Evolutionary conservation across 345 rosid species (phyloP), one percentile per base, ranked within the genome.

Genomic region (Microcos paniculata): DNA sequence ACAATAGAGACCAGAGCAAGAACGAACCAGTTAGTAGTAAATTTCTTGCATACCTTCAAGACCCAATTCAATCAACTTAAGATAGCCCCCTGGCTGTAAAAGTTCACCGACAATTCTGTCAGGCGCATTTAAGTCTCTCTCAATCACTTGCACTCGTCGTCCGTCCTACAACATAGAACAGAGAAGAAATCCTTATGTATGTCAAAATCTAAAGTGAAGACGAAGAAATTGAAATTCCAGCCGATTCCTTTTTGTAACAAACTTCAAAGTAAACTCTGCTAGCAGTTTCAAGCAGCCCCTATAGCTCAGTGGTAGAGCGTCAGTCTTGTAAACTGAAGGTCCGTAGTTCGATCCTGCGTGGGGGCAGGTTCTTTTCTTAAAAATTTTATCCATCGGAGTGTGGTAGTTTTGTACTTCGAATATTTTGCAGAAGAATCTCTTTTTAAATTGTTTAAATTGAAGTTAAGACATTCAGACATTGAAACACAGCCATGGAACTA

Each of bases 281-380:
- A 3, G 4, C 2, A 35, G 6, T 1, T 35, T 35, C 40, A 59
- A 31, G 7, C 7, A 0, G 87, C 87, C 85, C 81, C 49, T 82
- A 82, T 86, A 76, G 89, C 87, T 89, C 90, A 90, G 90, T 86
- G 90, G 92, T 87, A 84, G 90, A 89, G 92, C 88, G 90, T 81
- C 90, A 85, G 90, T 90, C 91, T 90, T 87, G 90, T 89, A 90
- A 87, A 89, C 94, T 87, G 95, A 82, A 90, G 92, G 91, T 87
- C 85, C 86, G 81, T 73, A 84, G 89, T 89, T 90, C 87, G 91
- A 89, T 87, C 90, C 40, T 35, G 40, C 40, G 40, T 35, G 40
- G 40, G 40, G 40, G 40, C 40, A 35, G 6, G 1, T 35, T 35
- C n/a, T n/a, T n/a, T n/a, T n/a, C n/a, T n/a, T n/a, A n/a, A n/a